Percentiles rank a stretch among this genome's conserved stretches.
Evolutionary conservation across 257 asterid genomes (phyloP).

Genomic region (Leonotis leonurus): DNA sequence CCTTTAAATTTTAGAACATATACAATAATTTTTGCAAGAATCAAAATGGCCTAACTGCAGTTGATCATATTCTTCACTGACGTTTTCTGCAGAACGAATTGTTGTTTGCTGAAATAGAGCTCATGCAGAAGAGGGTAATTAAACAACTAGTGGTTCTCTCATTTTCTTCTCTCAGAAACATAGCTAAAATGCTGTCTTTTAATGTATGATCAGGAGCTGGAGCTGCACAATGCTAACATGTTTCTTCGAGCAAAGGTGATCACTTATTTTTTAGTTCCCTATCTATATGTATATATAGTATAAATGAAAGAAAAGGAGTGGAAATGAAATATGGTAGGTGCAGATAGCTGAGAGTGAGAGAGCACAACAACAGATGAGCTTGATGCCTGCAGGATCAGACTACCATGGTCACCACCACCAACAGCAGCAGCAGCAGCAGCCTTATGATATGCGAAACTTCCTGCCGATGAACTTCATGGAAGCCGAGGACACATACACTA

Average conservation of each 20-base stretch:
- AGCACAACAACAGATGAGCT: slow-evolving; percentile 60
- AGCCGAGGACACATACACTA: slow-evolving; percentile 54
- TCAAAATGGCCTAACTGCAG: neutral
- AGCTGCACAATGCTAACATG: slow-evolving; percentile 85
- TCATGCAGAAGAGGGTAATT: slow-evolving; percentile 80
- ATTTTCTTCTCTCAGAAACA: neutral
- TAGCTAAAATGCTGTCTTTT: neutral
- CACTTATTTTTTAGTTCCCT: neutral
- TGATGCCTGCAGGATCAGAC: slow-evolving; percentile 46
- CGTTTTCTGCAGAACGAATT: slow-evolving; percentile 59
- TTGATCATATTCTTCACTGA: neutral
- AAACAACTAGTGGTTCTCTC: neutral
- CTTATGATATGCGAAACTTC: slow-evolving; percentile 59
- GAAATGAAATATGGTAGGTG: neutral
- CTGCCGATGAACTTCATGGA: slow-evolving; percentile 69
- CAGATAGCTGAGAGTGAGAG: slow-evolving; percentile 88
- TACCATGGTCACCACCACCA: no score
- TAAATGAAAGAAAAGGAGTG: neutral
- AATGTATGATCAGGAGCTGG: slow-evolving; percentile 60
- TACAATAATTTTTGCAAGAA: neutral
- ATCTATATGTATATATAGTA: neutral
- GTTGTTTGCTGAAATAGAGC: slow-evolving; percentile 81
- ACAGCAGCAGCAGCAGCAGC: no score
- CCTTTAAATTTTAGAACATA: neutral
- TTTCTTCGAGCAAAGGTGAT: slow-evolving; percentile 82